Evolutionary conservation across 2,329 filamentous ascomycete species (phyloP).

Genomic region (Aspergillus niger): DNA sequence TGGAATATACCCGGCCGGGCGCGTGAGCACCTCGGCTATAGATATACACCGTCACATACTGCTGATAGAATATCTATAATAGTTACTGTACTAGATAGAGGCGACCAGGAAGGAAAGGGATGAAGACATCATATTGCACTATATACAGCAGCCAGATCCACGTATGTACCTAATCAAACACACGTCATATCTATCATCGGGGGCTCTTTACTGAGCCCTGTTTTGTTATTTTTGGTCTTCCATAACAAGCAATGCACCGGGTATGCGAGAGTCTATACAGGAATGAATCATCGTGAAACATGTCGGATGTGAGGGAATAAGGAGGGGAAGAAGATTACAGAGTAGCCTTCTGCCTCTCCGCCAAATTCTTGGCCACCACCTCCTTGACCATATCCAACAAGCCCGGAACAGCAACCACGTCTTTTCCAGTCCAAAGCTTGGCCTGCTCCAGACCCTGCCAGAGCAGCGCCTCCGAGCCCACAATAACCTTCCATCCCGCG

Average conservation of each 20-base stretch:
- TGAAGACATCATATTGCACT: neutral
- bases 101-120: no score
- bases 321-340: slow-evolving; percentile 22
- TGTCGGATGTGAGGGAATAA: slow-evolving; percentile 10
- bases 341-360: slow-evolving; percentile 39
- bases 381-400: slow-evolving; percentile 59
- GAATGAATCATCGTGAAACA: slow-evolving; percentile 19
- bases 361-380: slow-evolving; percentile 51
- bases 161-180: neutral
- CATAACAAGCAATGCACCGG: slow-evolving; percentile 25
- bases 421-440: slow-evolving; percentile 63
- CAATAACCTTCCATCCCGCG: slow-evolving; percentile 70
- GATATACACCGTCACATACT: slow-evolving; percentile 5
- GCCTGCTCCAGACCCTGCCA: slow-evolving; percentile 74
- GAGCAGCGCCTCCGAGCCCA: slow-evolving; percentile 75
- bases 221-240: slow-evolving; percentile 9
- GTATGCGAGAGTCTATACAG: slow-evolving; percentile 25
- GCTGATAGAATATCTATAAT: slow-evolving; percentile 1
- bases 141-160: neutral
- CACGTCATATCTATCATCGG: neutral
- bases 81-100: neutral
- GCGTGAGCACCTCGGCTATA: slow-evolving; percentile 36
- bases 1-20: slow-evolving; percentile 70
- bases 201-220: neutral
- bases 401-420: slow-evolving; percentile 58